Base-by-base conservation (phyloP, 352 stramenopile species). In the Pythium apleroticum region DNA sequence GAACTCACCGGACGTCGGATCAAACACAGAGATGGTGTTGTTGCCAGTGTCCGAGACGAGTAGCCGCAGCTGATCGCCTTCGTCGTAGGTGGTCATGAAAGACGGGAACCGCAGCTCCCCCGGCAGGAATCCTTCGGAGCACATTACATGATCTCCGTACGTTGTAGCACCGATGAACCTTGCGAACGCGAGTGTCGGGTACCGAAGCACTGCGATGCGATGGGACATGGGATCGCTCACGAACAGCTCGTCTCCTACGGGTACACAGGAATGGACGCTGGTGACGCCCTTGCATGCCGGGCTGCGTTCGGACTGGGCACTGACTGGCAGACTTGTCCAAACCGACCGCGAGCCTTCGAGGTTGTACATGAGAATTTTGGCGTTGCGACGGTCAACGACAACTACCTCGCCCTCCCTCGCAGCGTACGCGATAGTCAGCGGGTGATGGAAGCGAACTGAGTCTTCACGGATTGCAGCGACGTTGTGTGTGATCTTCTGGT, bases 21-120 rank as follows among this genome's bases (percentile, higher is more conserved):
- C 68, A 66, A 93, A 91, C 2, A 88, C 30, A 8, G 77, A 83
- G 9, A 93, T 41, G 17, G 15, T 70, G 53, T 93, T 80, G 48
- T 93, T 93, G 24, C 77, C 78, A 39, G 67, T 81, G 65, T 91
- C 80, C 14, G 76, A 84, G 2, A 93, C 73, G 4, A 85, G 57
- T 28, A 90, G 43, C 0, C 71, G 31, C 8, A n/a, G 3, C 9
- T 41, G 46, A 22, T 45, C 14, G 0, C 57, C 19, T 17, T 56
- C 15, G 15, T 52, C 22, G 39, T 60, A 71, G 4, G 27, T 60
- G 25, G 80, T 43, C 19, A 93, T 50, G 31, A 73, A 85, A 3
- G 73, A 74, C 14, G 84, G 84, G 10, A 68, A 74, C 27, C 81
- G 71, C 0, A 93, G 65, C 57, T 91, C 80, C 15, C 78, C 81